Percentiles rank a stretch among this genome's conserved stretches.
Conservation (phyloP, 257 asterid species). For the Solanum raphanifolium region DNA sequence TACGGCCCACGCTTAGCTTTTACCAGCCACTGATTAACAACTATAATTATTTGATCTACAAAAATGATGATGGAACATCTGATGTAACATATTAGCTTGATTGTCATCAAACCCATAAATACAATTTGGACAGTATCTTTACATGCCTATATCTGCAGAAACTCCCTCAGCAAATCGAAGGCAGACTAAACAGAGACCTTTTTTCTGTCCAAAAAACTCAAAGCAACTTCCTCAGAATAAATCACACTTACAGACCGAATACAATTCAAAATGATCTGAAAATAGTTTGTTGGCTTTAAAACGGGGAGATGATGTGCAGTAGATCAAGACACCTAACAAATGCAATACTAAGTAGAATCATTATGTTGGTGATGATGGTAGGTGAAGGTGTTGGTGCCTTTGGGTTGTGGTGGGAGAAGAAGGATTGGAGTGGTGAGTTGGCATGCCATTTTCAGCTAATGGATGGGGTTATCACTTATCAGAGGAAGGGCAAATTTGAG, state of each 20-base stretch:
- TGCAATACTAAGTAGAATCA: not conserved
- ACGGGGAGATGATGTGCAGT: not conserved
- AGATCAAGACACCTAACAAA: not conserved
- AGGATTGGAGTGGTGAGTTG: not conserved
- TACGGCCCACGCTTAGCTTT: conserved; percentile 30
- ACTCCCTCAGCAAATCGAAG: not conserved
- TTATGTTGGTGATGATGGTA: not conserved
- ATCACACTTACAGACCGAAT: not conserved
- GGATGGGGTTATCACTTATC: not conserved
- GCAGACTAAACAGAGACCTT: not conserved
- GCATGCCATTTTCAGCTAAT: not conserved
- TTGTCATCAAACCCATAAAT: conserved; percentile 39
- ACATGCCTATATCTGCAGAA: conserved; percentile 7
- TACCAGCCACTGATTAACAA: conserved; percentile 34
- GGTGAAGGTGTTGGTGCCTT: not conserved
- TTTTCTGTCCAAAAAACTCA: not conserved
- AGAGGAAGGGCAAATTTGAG: not conserved
- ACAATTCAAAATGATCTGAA: not conserved
- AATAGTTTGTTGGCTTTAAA: not conserved
- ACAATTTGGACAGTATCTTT: conserved; percentile 42
- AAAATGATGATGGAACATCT: conserved; percentile 27
- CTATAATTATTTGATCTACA: conserved; percentile 30
- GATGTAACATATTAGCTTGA: conserved; percentile 28
- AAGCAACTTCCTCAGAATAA: not conserved
- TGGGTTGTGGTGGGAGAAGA: not conserved